Evolutionary conservation across 768 basidiomycete species (phyloP), one percentile per base, ranked within the genome.

Genomic region (Calocera cornea): DNA sequence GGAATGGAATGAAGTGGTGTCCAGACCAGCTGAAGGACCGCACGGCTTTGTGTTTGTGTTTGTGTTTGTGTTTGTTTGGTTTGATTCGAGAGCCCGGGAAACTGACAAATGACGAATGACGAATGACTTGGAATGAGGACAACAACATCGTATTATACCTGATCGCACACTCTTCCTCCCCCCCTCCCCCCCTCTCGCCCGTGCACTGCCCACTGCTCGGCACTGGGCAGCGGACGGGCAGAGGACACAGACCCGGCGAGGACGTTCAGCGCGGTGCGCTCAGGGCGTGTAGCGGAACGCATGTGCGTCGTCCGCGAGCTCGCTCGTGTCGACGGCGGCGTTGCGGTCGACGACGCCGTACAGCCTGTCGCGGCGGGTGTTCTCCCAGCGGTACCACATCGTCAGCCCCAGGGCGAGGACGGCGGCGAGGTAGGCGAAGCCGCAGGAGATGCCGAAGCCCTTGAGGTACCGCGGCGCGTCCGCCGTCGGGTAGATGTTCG

Each of bases 361-460:
- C 40, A 44, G 41, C 41, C 65, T 24, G 29, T 66, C 65, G 19
- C 65, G 14, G 29, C 65, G 29, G 14, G 8, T 31, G 36, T 66
- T 66, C 34, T 66, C 65, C 5, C 22, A 41, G 31, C 65, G 40
- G 41, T 22, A 44, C 10, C 24, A 41, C 22, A 24, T 2, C 19
- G 47, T 66, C 8, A 66, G 65, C 1, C 11, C 11, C 8, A 66
- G n/a, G 2, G 65, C 38, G 41, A 66, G 29, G 22, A 66, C 3
- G 40, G 47, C 40, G 14, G 65, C 36, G 19, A 66, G 40, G 29
- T 44, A 49, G 2, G 40, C 41, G 41, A 66, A 66, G 19, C 36
- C 40, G 22, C 65, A 66, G n/a, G 65, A 66, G 65, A 66, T 27
- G 41, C 36, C 40, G 24, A 66, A 66, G 17, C 65, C 65, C 40